Conservation (phyloP, 805 yeast genomes). For the Candida morakotiae region DNA sequence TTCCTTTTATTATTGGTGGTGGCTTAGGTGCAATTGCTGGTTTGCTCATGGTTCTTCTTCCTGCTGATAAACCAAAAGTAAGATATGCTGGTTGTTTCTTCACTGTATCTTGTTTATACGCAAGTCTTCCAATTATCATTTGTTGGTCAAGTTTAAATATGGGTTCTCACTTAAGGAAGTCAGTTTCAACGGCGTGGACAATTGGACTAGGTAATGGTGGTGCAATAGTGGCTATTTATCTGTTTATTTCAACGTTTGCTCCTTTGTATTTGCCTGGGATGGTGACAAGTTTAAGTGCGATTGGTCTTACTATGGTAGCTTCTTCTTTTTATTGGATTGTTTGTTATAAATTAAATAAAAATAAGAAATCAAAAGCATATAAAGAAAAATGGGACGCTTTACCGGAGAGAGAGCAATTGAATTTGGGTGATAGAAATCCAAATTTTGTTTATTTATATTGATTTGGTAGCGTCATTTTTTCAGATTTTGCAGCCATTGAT, state of each 20-base stretch:
- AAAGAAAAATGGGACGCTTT: constrained; percentile 20
- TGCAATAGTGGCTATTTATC: constrained; percentile 60
- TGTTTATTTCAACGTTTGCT: constrained; percentile 51
- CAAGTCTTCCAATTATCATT: constrained; percentile 64
- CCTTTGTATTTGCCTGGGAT: constrained; percentile 59
- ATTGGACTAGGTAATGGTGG: constrained; percentile 75
- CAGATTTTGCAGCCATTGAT: too few species aligned
- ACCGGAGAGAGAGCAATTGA: constrained; percentile 25
- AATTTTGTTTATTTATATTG: constrained; percentile 31
- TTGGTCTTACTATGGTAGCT: constrained; percentile 36
- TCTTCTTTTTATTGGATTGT: constrained; percentile 29
- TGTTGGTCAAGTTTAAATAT: constrained; percentile 65
- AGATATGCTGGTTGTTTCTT: constrained; percentile 66
- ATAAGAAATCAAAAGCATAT: constrained; percentile 24
- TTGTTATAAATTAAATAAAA: constrained; percentile 18
- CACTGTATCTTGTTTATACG: constrained; percentile 53
- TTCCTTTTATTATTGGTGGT: constrained; percentile 35
- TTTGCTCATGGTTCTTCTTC: constrained; percentile 50
- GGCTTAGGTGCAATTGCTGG: constrained; percentile 44
- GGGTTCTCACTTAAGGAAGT: constrained; percentile 59
- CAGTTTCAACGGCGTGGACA: constrained; percentile 56
- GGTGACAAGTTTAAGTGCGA: constrained; percentile 46
- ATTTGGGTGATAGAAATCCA: constrained; percentile 37
- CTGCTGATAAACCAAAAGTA: constrained; percentile 28
- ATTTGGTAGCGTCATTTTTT: too few species aligned